Conservation (phyloP, 2,329 filamentous ascomycete genomes). For the Neofusicoccum parvum region DNA sequence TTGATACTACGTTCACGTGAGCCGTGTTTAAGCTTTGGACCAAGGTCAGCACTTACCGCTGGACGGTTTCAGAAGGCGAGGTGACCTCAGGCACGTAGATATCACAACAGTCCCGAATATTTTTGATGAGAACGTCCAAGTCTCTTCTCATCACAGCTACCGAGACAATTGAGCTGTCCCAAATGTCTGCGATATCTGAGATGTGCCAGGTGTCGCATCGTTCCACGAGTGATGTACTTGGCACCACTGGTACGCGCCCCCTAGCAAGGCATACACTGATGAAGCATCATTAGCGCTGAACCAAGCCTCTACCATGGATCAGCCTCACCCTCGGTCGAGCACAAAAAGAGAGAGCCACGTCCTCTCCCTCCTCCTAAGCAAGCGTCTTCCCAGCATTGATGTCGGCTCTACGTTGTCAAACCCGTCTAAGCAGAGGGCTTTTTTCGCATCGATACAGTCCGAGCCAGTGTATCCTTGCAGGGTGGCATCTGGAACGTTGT, state of each 20-base stretch:
- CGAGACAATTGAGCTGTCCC: constrained; percentile 71
- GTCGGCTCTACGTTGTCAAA: constrained; percentile 64
- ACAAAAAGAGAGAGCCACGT: constrained; percentile 74
- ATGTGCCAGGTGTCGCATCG: constrained; percentile 71
- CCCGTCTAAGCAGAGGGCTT: constrained; percentile 68
- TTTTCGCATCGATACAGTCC: constrained; percentile 68
- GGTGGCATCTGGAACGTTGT: constrained; percentile 44
- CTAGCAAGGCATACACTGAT: constrained; percentile 66
- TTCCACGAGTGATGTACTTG: constrained; percentile 65
- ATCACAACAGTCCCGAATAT: constrained; percentile 9
- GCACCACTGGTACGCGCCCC: constrained; percentile 69
- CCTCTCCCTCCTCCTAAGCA: constrained; percentile 67
- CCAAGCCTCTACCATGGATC: not conserved
- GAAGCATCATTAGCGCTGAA: not conserved
- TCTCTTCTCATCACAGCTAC: constrained; percentile 71
- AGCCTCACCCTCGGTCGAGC: constrained; percentile 61
- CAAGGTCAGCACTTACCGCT: not conserved
- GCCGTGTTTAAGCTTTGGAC: not conserved
- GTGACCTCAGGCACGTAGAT: constrained; percentile 6
- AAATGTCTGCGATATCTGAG: constrained; percentile 63
- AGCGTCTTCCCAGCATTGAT: constrained; percentile 62
- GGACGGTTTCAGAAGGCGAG: constrained; percentile 15
- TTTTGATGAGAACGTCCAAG: constrained; percentile 37
- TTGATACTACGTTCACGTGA: constrained; percentile 35
- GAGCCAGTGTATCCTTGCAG: constrained; percentile 59